Evolutionary conservation across 106 monocot species (phyloP).

Genomic region (Dioscorea zingiberensis): DNA sequence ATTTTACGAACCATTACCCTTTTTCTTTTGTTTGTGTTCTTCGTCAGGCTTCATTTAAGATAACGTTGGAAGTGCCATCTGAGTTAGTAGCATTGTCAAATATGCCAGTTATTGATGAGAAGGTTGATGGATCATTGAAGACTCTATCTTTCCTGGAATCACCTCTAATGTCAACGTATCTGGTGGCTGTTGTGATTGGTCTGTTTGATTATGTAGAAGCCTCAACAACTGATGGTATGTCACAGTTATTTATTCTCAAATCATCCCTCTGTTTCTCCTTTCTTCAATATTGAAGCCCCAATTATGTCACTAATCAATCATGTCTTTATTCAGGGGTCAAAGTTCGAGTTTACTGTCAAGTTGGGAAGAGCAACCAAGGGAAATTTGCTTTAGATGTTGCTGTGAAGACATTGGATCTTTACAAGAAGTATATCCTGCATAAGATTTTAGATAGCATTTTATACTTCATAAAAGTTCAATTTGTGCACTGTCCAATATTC

Average conservation of each 20-base stretch:
- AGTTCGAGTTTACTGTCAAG: constrained; percentile 83
- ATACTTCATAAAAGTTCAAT: too few relatives aligned
- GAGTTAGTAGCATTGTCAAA: constrained; percentile 87
- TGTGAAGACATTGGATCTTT: constrained; percentile 72
- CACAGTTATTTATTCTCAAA: not conserved
- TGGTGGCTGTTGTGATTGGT: constrained; percentile 91
- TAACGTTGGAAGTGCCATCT: constrained; percentile 77
- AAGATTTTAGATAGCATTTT: too few relatives aligned
- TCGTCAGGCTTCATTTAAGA: constrained; percentile 82
- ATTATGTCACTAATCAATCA: not conserved
- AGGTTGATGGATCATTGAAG: constrained; percentile 46
- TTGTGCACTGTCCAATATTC: too few relatives aligned
- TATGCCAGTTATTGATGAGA: constrained; percentile 77
- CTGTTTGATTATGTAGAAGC: constrained; percentile 87
- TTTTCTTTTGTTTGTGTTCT: not conserved
- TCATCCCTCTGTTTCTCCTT: not conserved
- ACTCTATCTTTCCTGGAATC: constrained; percentile 67
- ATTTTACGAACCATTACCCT: not conserved
- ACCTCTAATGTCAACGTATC: constrained; percentile 96
- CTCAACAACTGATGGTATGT: constrained; percentile 54
- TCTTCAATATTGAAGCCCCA: not conserved
- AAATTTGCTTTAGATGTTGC: constrained; percentile 95
- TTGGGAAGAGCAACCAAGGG: constrained; percentile 83
- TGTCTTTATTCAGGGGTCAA: constrained; percentile 48
- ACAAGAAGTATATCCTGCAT: constrained; percentile 42